phyloP scores from a whole-genome alignment of 805 yeast genomes.

The Ogataea paradorogensis region DNA sequence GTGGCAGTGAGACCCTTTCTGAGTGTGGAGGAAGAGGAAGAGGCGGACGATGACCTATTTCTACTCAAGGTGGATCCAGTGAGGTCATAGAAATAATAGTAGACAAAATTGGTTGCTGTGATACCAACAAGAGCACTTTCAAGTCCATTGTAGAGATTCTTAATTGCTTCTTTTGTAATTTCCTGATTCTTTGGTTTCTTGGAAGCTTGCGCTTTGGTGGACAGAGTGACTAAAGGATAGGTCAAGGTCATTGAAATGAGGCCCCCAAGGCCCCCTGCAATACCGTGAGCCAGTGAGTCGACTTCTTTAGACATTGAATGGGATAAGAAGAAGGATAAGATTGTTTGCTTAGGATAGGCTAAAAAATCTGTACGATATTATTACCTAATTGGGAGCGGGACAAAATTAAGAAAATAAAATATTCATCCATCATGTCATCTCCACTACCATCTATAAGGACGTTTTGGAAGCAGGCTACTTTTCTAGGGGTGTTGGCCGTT shows the following conservation, averaged over 20 bases:
- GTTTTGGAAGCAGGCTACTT: slow-evolving; percentile 34
- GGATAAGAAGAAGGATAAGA: neutral
- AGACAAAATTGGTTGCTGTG: slow-evolving; percentile 80
- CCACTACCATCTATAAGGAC: slow-evolving; percentile 25
- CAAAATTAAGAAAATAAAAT: neutral
- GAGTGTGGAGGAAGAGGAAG: slow-evolving; percentile 8
- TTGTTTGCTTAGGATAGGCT: slow-evolving; percentile 6
- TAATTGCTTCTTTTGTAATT: slow-evolving; percentile 49
- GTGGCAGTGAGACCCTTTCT: slow-evolving; percentile 48
- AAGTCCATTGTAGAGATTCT: slow-evolving; percentile 78
- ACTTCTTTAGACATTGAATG: slow-evolving; percentile 26
- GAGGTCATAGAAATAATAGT: slow-evolving; percentile 87
- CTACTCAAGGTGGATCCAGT: slow-evolving; percentile 35
- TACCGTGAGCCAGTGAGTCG: slow-evolving; percentile 75
- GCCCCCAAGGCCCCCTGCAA: slow-evolving; percentile 94
- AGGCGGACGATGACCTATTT: slow-evolving; percentile 13
- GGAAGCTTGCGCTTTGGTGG: slow-evolving; percentile 85
- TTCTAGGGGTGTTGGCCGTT: slow-evolving; percentile 29
- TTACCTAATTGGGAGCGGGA: neutral
- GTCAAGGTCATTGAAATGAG: slow-evolving; percentile 83
- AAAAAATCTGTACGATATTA: slow-evolving; percentile 3
- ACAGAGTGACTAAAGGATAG: slow-evolving; percentile 82
- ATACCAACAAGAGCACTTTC: slow-evolving; percentile 87
- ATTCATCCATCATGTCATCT: slow-evolving; percentile 13
- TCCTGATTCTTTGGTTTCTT: slow-evolving; percentile 21